Base-by-base conservation (phyloP, 768 basidiomycete genomes). In the Tulasnella sp. region DNA sequence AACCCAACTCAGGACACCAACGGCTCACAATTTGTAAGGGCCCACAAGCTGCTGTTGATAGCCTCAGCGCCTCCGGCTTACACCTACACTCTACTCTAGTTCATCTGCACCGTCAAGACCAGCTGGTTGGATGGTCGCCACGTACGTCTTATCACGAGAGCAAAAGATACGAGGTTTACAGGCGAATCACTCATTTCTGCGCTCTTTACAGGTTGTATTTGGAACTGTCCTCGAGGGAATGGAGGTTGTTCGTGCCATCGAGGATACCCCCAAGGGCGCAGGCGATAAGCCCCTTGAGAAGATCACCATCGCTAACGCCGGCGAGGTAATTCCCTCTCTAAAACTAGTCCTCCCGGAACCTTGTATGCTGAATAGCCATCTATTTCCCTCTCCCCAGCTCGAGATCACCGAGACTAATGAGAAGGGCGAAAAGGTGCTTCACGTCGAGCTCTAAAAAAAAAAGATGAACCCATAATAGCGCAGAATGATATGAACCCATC, bases 1-100 rank as follows among this genome's bases (percentile, higher is more conserved):
- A 68, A n/a, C n/a, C n/a, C n/a, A n/a, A n/a, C n/a, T n/a, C 85
- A 83, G 71, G 87, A 93, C 70, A 96, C 93, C 31, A 97, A 97
- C 66, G 93, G 91, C 52, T 92, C 88, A 63, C 90, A 91, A 80
- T 92, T 90, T 67, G 86, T 91, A 66, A 65, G 84, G 68, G 11
- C n/a, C n/a, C n/a, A n/a, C n/a, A n/a, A 45, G n/a, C 31, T 19
- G 25, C 22, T 22, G 51, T 27, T 61, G n/a, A 24, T 55, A 4
- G 31, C 34, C 4, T 3, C 15, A n/a, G 8, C 30, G 24, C 5
- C 17, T 53, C 15, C 42, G 27, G 31, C n/a, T 38, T 29, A 24
- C 19, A 62, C 27, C 21, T 77, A 76, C 17, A 77, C 80, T 17
- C 85, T 25, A 3, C 17, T 91, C 70, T 92, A 94, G 90, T 97